Percentiles rank a stretch among this genome's conserved stretches.
Conservation (phyloP, 164 flowering plant species). For the Berberis thunbergii region DNA sequence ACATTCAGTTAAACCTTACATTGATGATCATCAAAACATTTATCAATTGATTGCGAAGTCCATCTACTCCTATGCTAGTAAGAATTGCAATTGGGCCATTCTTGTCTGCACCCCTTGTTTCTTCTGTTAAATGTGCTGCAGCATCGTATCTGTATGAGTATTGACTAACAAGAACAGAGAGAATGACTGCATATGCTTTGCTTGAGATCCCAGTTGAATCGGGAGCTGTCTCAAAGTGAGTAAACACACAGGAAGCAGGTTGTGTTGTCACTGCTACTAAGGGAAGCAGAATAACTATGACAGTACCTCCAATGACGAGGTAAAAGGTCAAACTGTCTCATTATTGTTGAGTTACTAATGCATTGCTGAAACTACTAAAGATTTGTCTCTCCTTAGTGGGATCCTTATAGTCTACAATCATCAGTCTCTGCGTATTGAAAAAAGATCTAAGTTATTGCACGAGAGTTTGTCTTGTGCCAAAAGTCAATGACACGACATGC, state of each 20-base stretch:
- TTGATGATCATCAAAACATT: too few species aligned
- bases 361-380: too few species aligned
- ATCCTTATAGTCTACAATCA: too few species aligned
- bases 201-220: constrained; percentile 49
- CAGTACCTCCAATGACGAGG: constrained; percentile 47
- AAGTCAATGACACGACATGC: too few species aligned
- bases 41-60: too few species aligned
- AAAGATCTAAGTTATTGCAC: too few species aligned
- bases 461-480: too few species aligned
- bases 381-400: too few species aligned
- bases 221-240: constrained; percentile 36
- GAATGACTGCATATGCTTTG: constrained; percentile 50
- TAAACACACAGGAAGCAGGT: constrained; percentile 63
- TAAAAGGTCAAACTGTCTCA: not conserved
- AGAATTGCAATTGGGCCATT: constrained; percentile 71
- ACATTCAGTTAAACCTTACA: too few species aligned
- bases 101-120: constrained; percentile 64
- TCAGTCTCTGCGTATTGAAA: too few species aligned
- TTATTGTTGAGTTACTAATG: too few species aligned
- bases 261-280: constrained; percentile 43
- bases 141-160: constrained; percentile 69
- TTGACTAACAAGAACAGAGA: constrained; percentile 60
- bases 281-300: constrained; percentile 59
- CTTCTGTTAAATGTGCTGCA: constrained; percentile 78
- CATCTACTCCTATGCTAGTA: constrained; percentile 35